Evolutionary conservation across 129 eudicot genomes (phyloP).

Genomic region (Calendula officinalis): DNA sequence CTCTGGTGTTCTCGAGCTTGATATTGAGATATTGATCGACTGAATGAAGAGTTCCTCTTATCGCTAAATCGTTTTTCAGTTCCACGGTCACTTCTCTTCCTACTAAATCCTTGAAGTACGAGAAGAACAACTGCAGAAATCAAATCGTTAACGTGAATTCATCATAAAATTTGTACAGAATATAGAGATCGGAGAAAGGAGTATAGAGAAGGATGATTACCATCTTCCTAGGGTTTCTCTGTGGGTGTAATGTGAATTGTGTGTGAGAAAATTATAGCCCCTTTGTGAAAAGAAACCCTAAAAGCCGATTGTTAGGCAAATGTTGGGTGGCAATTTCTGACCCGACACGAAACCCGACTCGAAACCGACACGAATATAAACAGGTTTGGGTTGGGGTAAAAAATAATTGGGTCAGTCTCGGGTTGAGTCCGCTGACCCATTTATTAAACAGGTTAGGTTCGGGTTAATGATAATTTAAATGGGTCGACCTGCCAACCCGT

Average conservation of each 20-base stretch:
- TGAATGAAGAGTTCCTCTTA: slow-evolving; percentile 92
- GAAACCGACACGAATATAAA: no score
- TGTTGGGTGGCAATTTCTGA: no score
- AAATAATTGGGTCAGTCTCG: no score
- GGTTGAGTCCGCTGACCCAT: no score
- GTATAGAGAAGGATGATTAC: slow-evolving; percentile 6
- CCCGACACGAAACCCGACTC: no score
- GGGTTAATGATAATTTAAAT: no score
- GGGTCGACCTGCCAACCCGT: no score
- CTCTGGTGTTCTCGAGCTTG: slow-evolving; percentile 94
- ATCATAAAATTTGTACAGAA: background rate
- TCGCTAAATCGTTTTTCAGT: slow-evolving; percentile 90
- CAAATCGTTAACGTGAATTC: background rate
- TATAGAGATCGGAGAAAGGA: slow-evolving; percentile 8
- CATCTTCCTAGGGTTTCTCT: slow-evolving; percentile 13
- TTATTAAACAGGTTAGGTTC: no score
- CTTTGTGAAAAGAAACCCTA: slow-evolving; percentile 22
- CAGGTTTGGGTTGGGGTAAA: no score
- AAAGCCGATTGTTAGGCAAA: background rate
- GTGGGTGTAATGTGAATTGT: background rate
- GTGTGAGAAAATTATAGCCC: background rate
- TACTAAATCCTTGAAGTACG: slow-evolving; percentile 94
- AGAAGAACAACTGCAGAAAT: slow-evolving; percentile 86
- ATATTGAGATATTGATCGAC: slow-evolving; percentile 97
- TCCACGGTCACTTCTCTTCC: slow-evolving; percentile 97